phyloP scores from a whole-genome alignment of 1,284 basidiomycete species.

The Prillingera fragicola region DNA sequence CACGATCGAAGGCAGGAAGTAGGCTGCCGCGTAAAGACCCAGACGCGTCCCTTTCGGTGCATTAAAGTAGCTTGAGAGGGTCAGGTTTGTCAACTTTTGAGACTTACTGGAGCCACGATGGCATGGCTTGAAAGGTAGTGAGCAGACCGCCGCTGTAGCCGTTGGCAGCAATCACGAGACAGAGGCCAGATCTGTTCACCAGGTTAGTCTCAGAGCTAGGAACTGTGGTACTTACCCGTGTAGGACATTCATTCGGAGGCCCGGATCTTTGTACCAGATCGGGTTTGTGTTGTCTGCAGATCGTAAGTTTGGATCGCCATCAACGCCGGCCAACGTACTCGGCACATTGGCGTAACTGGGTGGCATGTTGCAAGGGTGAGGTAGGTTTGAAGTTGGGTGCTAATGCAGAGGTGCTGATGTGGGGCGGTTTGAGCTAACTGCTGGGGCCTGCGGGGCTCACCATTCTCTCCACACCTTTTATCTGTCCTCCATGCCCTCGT shows the following conservation, averaged over 20 bases:
- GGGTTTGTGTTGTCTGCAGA: conserved; percentile 24
- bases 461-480: too few species aligned
- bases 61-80: conserved; percentile 15
- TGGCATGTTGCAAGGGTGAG: too few species aligned
- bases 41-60: conserved; percentile 12
- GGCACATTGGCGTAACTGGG: too few species aligned
- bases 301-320: neutral
- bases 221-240: conserved; percentile 11
- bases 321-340: too few species aligned
- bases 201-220: too few species aligned
- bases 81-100: too few species aligned
- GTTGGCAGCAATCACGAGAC: conserved; percentile 18
- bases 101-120: conserved; percentile 18
- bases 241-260: conserved; percentile 23
- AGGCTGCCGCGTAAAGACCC: conserved; percentile 19
- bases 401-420: too few species aligned
- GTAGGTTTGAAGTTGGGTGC: too few species aligned
- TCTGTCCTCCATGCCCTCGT: too few species aligned
- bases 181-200: neutral
- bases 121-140: conserved; percentile 22
- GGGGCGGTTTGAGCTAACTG: too few species aligned
- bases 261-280: conserved; percentile 28
- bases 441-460: too few species aligned
- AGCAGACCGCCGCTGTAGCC: conserved; percentile 26
- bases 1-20: conserved; percentile 14